A percentile compares a stretch with the other conserved stretches of the same genome.
Evolutionary conservation across 495 filamentous ascomycete genomes (phyloP).

Genomic region (Xylaria bambusicola): DNA sequence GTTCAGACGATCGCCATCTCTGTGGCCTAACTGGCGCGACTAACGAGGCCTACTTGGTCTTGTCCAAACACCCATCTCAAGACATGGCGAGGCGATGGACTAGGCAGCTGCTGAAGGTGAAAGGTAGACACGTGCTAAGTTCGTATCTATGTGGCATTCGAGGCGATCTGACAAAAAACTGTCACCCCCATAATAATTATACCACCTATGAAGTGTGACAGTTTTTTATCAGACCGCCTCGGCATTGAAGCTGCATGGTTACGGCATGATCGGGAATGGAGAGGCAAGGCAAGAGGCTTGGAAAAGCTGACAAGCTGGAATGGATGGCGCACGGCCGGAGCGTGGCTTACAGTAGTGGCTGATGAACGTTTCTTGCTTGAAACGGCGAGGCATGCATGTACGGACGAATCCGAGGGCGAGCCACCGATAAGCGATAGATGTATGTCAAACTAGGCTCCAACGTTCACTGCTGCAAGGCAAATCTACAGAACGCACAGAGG

Average conservation of each 20-base stretch:
- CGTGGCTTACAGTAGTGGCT: background rate
- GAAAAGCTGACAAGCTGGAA: background rate
- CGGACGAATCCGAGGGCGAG: background rate
- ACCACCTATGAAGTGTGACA: no score
- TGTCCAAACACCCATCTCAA: background rate
- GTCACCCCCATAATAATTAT: no score
- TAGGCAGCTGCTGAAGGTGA: background rate
- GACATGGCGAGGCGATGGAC: background rate
- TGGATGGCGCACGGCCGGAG: background rate
- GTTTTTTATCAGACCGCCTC: background rate
- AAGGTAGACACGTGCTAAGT: no score
- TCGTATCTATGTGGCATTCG: no score
- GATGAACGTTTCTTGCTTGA: background rate
- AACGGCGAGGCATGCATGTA: slow-evolving; percentile 2
- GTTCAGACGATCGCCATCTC: background rate
- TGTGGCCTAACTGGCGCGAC: background rate
- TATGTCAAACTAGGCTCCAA: background rate
- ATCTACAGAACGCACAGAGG: no score
- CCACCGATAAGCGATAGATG: background rate
- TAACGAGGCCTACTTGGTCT: background rate
- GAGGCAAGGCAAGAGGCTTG: background rate
- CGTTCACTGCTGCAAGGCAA: background rate
- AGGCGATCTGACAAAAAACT: background rate
- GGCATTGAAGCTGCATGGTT: background rate
- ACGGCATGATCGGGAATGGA: background rate